These are phyloP conservation scores for Marasmius oreades DNA, from an alignment of 1,284 basidiomycete species.

Conservation along the genomic window DNA sequence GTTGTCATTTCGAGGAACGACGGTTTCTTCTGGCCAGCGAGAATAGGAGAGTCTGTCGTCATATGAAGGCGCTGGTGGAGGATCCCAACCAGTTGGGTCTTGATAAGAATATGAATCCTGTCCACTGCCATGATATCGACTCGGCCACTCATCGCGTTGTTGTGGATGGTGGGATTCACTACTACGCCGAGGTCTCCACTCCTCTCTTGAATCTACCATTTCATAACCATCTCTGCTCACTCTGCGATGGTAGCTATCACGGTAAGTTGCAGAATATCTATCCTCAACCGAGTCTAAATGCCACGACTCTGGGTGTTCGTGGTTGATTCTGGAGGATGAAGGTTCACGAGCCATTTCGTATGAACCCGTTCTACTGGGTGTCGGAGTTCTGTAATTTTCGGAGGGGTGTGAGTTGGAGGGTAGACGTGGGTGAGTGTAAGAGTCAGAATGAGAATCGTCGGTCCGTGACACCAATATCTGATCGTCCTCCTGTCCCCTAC, in stretches of 20 bases:
- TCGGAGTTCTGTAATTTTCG: slow-evolving; percentile 45
- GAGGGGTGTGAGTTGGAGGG: slow-evolving; percentile 37
- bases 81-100: slow-evolving; percentile 39
- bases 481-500: slow-evolving; percentile 49
- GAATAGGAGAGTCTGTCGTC: slow-evolving; percentile 25
- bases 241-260: slow-evolving; percentile 45
- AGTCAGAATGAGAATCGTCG: slow-evolving; percentile 41
- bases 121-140: slow-evolving; percentile 36
- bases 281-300: slow-evolving; percentile 45
- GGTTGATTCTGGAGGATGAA: slow-evolving; percentile 45
- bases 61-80: slow-evolving; percentile 35
- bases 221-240: slow-evolving; percentile 48
- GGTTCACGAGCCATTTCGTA: slow-evolving; percentile 48
- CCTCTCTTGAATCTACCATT: slow-evolving; percentile 36
- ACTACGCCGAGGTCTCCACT: slow-evolving; percentile 37
- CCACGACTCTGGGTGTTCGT: slow-evolving; percentile 47
- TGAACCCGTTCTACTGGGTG: slow-evolving; percentile 38
- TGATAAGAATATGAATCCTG: slow-evolving; percentile 38
- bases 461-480: slow-evolving; percentile 44
- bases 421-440: slow-evolving; percentile 38
- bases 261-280: slow-evolving; percentile 39
- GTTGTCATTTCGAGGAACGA: slow-evolving; percentile 27
- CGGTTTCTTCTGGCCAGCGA: slow-evolving; percentile 41
- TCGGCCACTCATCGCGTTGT: slow-evolving; percentile 42
- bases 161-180: slow-evolving; percentile 37